A percentile compares a stretch with the other conserved stretches of the same genome.
phyloP scores from a whole-genome alignment of 2,329 filamentous ascomycete genomes.

The Septoria petroselini region DNA sequence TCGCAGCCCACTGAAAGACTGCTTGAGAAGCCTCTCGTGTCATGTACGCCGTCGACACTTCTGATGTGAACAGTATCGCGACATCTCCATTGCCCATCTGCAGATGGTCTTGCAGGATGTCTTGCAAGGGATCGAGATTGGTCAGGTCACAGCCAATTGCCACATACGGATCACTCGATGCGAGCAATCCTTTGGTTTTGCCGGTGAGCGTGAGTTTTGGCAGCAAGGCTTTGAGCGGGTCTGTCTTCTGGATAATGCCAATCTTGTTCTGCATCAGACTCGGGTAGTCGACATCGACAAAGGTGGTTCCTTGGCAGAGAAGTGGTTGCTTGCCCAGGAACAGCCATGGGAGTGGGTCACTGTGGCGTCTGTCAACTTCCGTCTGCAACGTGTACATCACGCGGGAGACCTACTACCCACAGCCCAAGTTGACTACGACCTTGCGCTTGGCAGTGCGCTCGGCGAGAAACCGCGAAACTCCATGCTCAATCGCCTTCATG shows the following conservation, averaged over 20 bases:
- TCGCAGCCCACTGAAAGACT: conserved; percentile 74
- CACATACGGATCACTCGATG: conserved; percentile 68
- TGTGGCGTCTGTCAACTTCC: conserved; percentile 41
- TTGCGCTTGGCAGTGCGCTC: conserved; percentile 57
- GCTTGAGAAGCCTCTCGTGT: conserved; percentile 67
- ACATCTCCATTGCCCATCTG: conserved; percentile 60
- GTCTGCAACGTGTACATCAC: background rate
- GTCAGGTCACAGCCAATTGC: conserved; percentile 80
- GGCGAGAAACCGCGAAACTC: conserved; percentile 70
- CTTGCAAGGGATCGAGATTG: conserved; percentile 60
- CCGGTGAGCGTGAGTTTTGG: conserved; percentile 41
- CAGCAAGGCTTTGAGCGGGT: conserved; percentile 55
- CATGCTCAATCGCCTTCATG: conserved; percentile 74
- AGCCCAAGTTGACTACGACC: conserved; percentile 79
- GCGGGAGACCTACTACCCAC: conserved; percentile 66
- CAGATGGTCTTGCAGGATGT: conserved; percentile 58
- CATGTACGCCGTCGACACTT: conserved; percentile 92
- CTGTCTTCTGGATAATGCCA: conserved; percentile 61
- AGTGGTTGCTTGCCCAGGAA: conserved; percentile 65
- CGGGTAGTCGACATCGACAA: conserved; percentile 84
- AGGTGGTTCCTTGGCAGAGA: conserved; percentile 58
- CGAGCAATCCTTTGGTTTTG: conserved; percentile 48
- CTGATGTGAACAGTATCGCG: conserved; percentile 68
- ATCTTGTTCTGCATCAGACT: conserved; percentile 74
- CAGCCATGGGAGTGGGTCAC: conserved; percentile 84